Base-by-base conservation (phyloP, 2,329 filamentous ascomycete species). In the Phyllachora maydis region DNA sequence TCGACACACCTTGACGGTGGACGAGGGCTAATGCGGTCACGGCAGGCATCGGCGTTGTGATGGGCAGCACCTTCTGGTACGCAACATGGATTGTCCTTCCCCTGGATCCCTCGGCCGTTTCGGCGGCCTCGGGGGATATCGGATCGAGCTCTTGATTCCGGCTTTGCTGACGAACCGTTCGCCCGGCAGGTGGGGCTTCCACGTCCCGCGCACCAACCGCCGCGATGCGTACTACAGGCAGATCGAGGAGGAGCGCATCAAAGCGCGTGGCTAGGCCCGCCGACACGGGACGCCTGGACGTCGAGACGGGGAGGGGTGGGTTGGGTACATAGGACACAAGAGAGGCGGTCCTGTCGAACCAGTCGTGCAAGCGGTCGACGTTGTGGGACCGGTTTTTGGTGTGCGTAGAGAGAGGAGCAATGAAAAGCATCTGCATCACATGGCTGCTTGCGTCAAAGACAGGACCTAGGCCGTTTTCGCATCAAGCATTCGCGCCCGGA, bases 21-120 rank as follows among this genome's bases (percentile, higher is more conserved):
- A 14, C 19, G 15, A 23, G 19, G 11, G 16, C 14, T 11, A 13
- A 18, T 16, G 16, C 8, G 11, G 14, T 18, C 14, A n/a, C 4
- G 16, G 11, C 32, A 67, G 62, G 58, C 40, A 39, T 60, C 29
- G 63, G 63, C 30, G 53, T 61, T 34, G 47, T 41, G 33, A 56
- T 65, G 46, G 61, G 54, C 42, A 64, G 55, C 43, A 41, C 45
- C 32, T 68, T 56, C 52, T 68, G 63, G 63, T 68, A 62, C 36
- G 59, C 34, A 25, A 16, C 10, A 27, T 24, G 19, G 24, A n/a
- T n/a, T n/a, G n/a, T n/a, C n/a, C n/a, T n/a, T n/a, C n/a, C n/a
- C n/a, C n/a, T n/a, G n/a, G n/a, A n/a, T n/a, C n/a, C n/a, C n/a
- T n/a, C n/a, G n/a, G n/a, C n/a, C n/a, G n/a, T n/a, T n/a, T n/a